Evolutionary conservation across 1,139 yeast species (phyloP).

Genomic region (Petasospora rhodanensis): DNA sequence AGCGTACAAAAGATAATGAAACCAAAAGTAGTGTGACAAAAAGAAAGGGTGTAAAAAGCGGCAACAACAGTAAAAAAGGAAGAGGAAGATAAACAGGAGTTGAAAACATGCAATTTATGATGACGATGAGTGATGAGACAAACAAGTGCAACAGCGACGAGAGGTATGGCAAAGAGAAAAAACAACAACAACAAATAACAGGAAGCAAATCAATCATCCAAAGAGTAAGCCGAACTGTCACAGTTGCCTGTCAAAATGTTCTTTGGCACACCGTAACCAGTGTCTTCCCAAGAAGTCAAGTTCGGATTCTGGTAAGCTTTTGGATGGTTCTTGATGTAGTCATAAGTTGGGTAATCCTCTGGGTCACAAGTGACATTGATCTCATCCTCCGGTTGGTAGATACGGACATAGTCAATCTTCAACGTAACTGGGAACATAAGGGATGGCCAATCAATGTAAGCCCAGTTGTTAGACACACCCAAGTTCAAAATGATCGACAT

Average conservation of each 20-base stretch:
- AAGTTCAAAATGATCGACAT: constrained; percentile 55
- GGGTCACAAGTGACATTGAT: constrained; percentile 52
- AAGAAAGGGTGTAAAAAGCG: no score
- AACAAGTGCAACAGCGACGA: not conserved
- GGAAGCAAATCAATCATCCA: not conserved
- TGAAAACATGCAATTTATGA: not conserved
- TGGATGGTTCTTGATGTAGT: constrained; percentile 46
- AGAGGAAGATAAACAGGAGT: not conserved
- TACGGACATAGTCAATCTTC: constrained; percentile 51
- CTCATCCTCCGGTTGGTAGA: constrained; percentile 50
- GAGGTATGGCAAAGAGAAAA: not conserved
- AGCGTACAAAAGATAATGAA: no score
- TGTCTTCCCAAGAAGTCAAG: constrained; percentile 36
- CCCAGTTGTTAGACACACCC: constrained; percentile 61
- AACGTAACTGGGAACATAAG: constrained; percentile 47
- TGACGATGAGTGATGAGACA: not conserved
- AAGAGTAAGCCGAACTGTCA: constrained; percentile 9
- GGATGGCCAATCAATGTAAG: constrained; percentile 55
- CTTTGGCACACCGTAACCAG: constrained; percentile 33
- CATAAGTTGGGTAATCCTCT: constrained; percentile 46
- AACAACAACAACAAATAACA: constrained; percentile 1
- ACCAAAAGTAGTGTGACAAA: no score
- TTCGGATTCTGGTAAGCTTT: constrained; percentile 46
- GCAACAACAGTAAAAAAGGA: constrained; percentile 1
- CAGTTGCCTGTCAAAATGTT: constrained; percentile 25